Evolutionary conservation across 352 stramenopile genomes (phyloP), one percentile per base, ranked within the genome.

Genomic region (Phytophthora pisi): DNA sequence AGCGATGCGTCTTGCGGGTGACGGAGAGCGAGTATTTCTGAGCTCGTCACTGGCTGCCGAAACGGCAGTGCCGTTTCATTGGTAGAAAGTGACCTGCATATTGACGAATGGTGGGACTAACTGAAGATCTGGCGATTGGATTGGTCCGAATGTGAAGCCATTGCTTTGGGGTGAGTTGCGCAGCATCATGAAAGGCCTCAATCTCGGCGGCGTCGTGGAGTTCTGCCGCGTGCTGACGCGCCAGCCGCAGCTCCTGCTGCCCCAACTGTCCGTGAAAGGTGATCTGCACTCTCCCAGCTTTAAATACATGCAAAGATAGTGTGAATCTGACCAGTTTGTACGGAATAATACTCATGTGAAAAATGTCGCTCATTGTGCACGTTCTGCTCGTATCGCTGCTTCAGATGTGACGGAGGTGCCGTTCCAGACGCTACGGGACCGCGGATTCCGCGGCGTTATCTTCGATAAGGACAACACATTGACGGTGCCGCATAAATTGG

Each of bases 401-500:
- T 34, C 38, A 95, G 88, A 94, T 70, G 59, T 96, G 61, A 91
- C 87, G n/a, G 86, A 96, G 20, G 78, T 96, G 46, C 84, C 84
- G 6, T 96, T 94, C 62, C 81, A 93, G 55, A 70, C 77, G 53
- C 79, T 96, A 31, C 74, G 80, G 56, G 83, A 92, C 57, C 75
- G 75, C 55, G 95, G 94, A 26, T 97, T 99, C 77, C 88, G 92
- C 42, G 92, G 89, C 38, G 86, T 99, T 42, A 84, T 99, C 52
- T 98, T 99, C 70, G 97, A 99, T 82, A 99, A 99, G 69, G 97
- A 99, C 73, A 99, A 99, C 73, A 99, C 97, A 26, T 72, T 99
- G 54, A 99, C 96, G 1, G 79, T 88, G 3, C 97, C 97, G 7
- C 97, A 99, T 61, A 80, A 85, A 57, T 79, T 86, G 53, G 68